These are phyloP conservation scores for Stellera chamaejasme DNA, from an alignment of 345 rosid species.

Conservation along the genomic window DNA sequence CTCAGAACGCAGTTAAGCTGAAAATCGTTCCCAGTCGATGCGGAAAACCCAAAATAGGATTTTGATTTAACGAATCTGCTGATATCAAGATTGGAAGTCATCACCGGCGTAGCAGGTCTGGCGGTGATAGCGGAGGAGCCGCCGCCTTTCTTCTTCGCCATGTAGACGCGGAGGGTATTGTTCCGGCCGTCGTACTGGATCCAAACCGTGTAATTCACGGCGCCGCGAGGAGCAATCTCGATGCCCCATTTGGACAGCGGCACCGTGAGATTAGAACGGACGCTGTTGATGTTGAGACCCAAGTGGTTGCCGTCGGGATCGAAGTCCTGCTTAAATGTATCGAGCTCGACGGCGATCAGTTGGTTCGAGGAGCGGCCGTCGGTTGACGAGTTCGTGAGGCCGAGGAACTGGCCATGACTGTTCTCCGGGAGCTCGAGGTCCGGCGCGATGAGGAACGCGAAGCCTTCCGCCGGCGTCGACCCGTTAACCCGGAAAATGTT, in stretches of 20 bases:
- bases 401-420: slow-evolving; percentile 38
- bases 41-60: slow-evolving; percentile 51
- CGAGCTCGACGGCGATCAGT: slow-evolving; percentile 46
- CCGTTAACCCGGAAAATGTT: slow-evolving; percentile 22
- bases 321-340: slow-evolving; percentile 42
- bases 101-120: slow-evolving; percentile 23
- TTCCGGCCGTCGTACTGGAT: slow-evolving; percentile 31
- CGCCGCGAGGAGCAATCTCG: slow-evolving; percentile 24
- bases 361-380: slow-evolving; percentile 31
- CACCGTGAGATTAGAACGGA: slow-evolving; percentile 22
- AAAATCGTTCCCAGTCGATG: slow-evolving; percentile 31
- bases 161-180: slow-evolving; percentile 28
- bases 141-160: slow-evolving; percentile 18
- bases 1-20: slow-evolving; percentile 42
- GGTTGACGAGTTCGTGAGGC: slow-evolving; percentile 45
- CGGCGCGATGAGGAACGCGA: slow-evolving; percentile 43
- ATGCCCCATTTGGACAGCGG: slow-evolving; percentile 23
- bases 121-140: slow-evolving; percentile 1
- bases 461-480: slow-evolving; percentile 33
- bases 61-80: slow-evolving; percentile 21
- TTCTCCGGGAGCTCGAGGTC: slow-evolving; percentile 19
- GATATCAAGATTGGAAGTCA: slow-evolving; percentile 29
- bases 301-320: slow-evolving; percentile 59
- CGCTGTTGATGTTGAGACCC: slow-evolving; percentile 45
- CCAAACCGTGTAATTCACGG: slow-evolving; percentile 34